phyloP scores from a whole-genome alignment of 2,329 filamentous ascomycete species.

The Penicillium sp. region DNA sequence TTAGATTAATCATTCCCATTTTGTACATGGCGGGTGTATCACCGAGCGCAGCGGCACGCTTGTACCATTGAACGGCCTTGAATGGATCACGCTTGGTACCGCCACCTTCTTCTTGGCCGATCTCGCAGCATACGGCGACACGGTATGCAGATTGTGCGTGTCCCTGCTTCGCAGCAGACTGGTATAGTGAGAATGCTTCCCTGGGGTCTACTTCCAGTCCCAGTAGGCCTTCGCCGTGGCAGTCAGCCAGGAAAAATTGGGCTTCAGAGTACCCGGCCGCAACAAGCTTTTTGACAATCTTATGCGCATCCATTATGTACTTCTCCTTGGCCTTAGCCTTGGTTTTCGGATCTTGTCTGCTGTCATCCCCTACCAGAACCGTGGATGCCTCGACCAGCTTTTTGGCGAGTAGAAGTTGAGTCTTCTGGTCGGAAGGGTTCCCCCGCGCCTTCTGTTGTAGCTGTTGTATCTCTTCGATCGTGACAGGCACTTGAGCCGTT shows the following conservation, averaged over 20 bases:
- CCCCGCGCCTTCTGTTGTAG: conserved; percentile 67
- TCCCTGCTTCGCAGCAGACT: conserved; percentile 85
- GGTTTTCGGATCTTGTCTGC: conserved; percentile 65
- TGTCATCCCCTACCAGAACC: conserved; percentile 72
- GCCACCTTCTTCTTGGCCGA: conserved; percentile 89
- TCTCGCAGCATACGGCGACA: conserved; percentile 95
- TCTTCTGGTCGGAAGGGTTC: conserved; percentile 69
- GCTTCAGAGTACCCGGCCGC: conserved; percentile 72
- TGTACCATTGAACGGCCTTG: conserved; percentile 98
- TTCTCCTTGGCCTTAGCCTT: conserved; percentile 69
- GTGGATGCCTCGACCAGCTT: conserved; percentile 81
- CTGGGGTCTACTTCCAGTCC: conserved; percentile 80
- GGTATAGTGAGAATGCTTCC: conserved; percentile 90
- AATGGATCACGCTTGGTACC: conserved; percentile 86
- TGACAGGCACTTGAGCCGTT: conserved; percentile 57
- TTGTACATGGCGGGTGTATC: conserved; percentile 98
- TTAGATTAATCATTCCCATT: conserved; percentile 91
- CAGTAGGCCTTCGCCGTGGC: conserved; percentile 76
- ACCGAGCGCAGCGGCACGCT: conserved; percentile 82
- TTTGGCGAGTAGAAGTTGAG: conserved; percentile 73
- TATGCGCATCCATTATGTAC: conserved; percentile 82
- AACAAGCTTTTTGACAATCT: conserved; percentile 84
- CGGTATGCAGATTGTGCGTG: conserved; percentile 87
- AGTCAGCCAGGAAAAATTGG: conserved; percentile 92
- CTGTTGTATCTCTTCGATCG: conserved; percentile 71